Conservation (phyloP, 768 basidiomycete species). For the Pleurotus sapidus region DNA sequence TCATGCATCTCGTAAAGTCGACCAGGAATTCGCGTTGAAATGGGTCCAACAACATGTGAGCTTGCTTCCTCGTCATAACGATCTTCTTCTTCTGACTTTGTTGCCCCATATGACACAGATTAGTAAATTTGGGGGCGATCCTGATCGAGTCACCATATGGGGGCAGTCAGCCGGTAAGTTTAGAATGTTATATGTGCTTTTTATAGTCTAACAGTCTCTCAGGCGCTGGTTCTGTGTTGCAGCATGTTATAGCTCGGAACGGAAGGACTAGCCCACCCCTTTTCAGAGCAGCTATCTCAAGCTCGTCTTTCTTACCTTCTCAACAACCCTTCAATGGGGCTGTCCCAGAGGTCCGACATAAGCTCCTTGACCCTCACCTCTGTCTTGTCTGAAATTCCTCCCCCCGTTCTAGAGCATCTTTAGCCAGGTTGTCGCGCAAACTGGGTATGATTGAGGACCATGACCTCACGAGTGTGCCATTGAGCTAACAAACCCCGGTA, state of each 20-base stretch:
- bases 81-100: neutral
- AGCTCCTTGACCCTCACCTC: no score
- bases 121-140: slow-evolving; percentile 9
- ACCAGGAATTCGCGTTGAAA: neutral
- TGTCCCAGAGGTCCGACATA: slow-evolving; percentile 14
- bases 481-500: neutral
- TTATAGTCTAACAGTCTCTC: neutral
- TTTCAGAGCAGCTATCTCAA: slow-evolving; percentile 24
- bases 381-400: no score
- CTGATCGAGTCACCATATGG: slow-evolving; percentile 21
- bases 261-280: slow-evolving; percentile 26
- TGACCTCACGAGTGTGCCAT: neutral
- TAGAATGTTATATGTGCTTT: neutral
- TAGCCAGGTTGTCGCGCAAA: neutral
- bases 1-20: neutral
- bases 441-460: neutral
- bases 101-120: slow-evolving; percentile 1
- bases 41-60: slow-evolving; percentile 6
- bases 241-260: slow-evolving; percentile 27
- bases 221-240: slow-evolving; percentile 32
- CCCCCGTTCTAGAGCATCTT: neutral
- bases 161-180: slow-evolving; percentile 8
- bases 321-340: slow-evolving; percentile 26
- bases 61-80: neutral
- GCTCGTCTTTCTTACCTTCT: slow-evolving; percentile 24